Evolutionary conservation across 495 filamentous ascomycete genomes (phyloP), one percentile per base, ranked within the genome.

Genomic region (Hypoxylon crocopeplum): DNA sequence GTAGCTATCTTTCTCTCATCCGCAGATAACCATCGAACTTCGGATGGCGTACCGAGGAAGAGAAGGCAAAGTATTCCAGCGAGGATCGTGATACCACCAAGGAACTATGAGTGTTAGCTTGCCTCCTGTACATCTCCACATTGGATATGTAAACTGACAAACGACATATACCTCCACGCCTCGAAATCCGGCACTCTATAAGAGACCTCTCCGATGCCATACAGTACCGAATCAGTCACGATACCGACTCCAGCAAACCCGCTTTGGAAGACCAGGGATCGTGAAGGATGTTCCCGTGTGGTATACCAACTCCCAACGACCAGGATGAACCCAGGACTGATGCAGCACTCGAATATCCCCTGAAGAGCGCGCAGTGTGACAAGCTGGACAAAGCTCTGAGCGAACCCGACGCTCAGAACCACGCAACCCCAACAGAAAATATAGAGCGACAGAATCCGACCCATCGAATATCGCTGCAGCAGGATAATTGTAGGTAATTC

Each of bases 251-350:
- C 69, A 10, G 58, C 63, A 39, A 64, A 72, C 5, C 64, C 56
- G 30, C 59, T 59, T 21, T 58, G 56, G 65, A 70, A 75, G 24
- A 73, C 59, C 10, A 72, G 37, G n/a, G 72, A 40, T 12, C 72
- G 67, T 3, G 61, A 50, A 1, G 71, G 33, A 32, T 73, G 70
- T 40, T 75, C 72, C 8, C 65, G 58, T 5, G 59, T 64, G n/a
- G 54, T 59, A 37, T 73, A 75, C 69, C 71, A 75, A 11, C 56
- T 52, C 11, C 67, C 72, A 5, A 62, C 58, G 25, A 75, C 45
- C 17, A 73, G 54, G 1, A 75, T 41, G 46, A 72, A 72, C 7
- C 59, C 62, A 3, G 72, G 72, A 19, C 69, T 63, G 12, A 73
- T 68, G n/a, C 56, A 68, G 32, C 71, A 69, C 32, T 75, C 72